Evolutionary conservation across 1,139 yeast species (phyloP), one percentile per base, ranked within the genome.

Genomic region (Hemisphaericaspora subhashii): DNA sequence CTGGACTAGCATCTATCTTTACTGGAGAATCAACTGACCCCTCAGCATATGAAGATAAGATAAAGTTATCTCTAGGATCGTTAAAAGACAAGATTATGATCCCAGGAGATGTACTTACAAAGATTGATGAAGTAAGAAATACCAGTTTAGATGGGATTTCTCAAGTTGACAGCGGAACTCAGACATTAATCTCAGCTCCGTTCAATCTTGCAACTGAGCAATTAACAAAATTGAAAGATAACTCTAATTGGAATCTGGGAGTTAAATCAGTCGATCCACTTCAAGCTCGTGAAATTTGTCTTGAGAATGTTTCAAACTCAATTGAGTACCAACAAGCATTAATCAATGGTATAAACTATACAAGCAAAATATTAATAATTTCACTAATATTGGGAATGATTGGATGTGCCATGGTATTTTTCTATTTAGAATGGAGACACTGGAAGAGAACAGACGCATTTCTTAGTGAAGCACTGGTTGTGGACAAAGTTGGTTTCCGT

Each of bases 91-190:
- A 82, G 44, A 59, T 92, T 38, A 57, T 74, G 11, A 84, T 92
- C 5, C 88, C 96, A 1, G 52, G 74, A 0, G 62, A 79, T 0
- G 77, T 87, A 28, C 74, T 83, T 47, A 54, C 57, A 1, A 74
- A 79, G 24, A 64, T 88, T 10, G 72, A 74, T 5, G 49, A 53
- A 1, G 55, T 86, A 27, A 62, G 66, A 24, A 38, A 43, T 15
- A 58, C 58, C 1, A 63, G 76, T 10, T 61, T 84, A 1, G 92
- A 89, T 0, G 72, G 76, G 1, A 84, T 88, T 53, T 68, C 71
- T 1, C 52, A 58, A 16, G 56, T 86, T 6, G 72, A 74, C 41
- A 55, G 58, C 2, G 68, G 71, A 34, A 62, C 61, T 2, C 43
- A 54, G 20, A 46, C 44, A 6, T 17, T 51, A 5, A 31, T 62